Conservation (phyloP, 345 rosid species). For the Syzygium aqueum region DNA sequence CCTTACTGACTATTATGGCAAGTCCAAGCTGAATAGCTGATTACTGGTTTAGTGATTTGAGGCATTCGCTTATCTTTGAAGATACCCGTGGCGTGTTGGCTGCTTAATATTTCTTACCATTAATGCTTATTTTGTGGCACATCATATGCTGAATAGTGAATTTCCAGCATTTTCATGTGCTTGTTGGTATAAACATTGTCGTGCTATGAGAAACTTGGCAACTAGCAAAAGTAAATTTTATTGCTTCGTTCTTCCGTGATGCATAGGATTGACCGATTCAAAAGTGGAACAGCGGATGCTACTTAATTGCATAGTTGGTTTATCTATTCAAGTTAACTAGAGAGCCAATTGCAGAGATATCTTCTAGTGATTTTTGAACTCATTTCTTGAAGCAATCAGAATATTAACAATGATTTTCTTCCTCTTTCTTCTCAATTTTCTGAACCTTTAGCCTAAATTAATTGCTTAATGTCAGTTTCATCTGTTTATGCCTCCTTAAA, state of each 20-base stretch:
- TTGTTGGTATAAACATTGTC: neutral
- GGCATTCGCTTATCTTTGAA: neutral
- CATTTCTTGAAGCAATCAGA: neutral
- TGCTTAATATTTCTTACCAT: neutral
- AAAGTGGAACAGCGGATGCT: neutral
- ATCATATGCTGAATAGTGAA: neutral
- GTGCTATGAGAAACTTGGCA: neutral
- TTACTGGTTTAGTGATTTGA: neutral
- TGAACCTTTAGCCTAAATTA: neutral
- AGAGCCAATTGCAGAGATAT: neutral
- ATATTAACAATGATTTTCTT: neutral
- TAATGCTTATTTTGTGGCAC: neutral
- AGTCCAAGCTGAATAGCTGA: neutral
- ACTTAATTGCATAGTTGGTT: neutral
- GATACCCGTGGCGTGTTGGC: neutral
- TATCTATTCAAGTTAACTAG: neutral
- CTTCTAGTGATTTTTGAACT: neutral
- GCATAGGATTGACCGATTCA: neutral
- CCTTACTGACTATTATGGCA: neutral
- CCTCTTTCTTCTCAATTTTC: neutral
- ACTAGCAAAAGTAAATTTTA: neutral
- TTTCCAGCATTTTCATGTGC: neutral
- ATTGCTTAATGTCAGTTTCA: neutral
- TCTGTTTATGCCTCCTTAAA: neutral
- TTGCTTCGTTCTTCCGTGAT: neutral